Base-by-base conservation (phyloP, 192 early-diverging fungal genomes). In the Spinellus fusiger region DNA sequence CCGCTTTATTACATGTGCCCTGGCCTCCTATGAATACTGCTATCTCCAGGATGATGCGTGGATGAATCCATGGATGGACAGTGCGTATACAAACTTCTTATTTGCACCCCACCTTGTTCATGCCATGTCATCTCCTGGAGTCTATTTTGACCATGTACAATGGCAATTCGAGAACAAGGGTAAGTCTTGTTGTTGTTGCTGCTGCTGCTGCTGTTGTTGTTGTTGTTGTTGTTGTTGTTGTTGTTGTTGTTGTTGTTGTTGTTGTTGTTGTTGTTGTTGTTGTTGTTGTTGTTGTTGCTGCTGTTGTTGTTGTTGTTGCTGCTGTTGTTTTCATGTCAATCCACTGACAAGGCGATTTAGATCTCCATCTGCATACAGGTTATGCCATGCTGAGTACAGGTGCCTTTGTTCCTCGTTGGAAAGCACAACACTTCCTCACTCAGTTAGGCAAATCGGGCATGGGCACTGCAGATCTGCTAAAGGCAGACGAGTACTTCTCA, bases 1-100 rank as follows among this genome's bases (percentile, higher is more conserved):
- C 49, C 75, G 80, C 54, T 81, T 79, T 53, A 80, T 74, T 31
- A 69, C 74, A 12, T 84, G 81, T 46, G 48, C 69, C n/a, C 64
- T 75, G 12, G 81, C 81, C 15, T 68, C 73, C 26, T 72, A 79
- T 49, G 57, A 72, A 26, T 62, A 79, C 55, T 84, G 81, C 59
- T 84, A 81, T 64, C 81, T 81, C 40, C 81, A 84, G 55, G 81
- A 84, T 38, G 79, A 81, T 46, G 44, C 22, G 5, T 77, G 77
- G 68, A 54, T 83, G 22, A 80, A 83, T 48, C 59, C 71, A 10
- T 74, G 76, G 32, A 71, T 80, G 77, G 81, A 84, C 61, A 71
- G 68, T 46, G 65, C 79, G 12, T 84, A 84, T 64, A 76, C 75
- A 26, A 84, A 84, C 65, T 84, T 81, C 55, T 60, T 84, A 37